Evolutionary conservation across 176 grass and related monocot genomes (phyloP).

Genomic region (Avena sativa): DNA sequence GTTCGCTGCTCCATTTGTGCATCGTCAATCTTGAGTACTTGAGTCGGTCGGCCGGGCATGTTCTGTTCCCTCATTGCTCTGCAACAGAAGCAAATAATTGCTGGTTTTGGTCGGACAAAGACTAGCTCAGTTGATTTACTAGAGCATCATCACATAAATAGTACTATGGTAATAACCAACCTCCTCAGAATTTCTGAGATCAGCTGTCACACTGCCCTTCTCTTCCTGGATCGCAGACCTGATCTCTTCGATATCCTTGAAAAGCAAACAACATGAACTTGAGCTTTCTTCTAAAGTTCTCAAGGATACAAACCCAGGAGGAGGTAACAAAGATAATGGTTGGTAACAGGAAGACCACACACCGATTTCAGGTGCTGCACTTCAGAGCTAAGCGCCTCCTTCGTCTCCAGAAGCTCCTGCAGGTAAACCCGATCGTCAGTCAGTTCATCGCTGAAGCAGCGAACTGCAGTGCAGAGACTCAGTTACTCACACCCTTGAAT

Average conservation of each 20-base stretch:
- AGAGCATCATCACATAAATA: background rate
- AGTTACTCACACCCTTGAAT: background rate
- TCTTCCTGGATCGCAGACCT: slow-evolving; percentile 47
- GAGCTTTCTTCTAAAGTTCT: background rate
- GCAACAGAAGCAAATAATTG: slow-evolving; percentile 26
- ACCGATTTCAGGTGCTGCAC: slow-evolving; percentile 67
- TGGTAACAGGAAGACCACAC: background rate
- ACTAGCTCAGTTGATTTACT: background rate
- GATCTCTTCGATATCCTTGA: slow-evolving; percentile 64
- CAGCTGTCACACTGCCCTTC: slow-evolving; percentile 36
- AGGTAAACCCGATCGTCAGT: background rate
- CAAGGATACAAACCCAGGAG: background rate
- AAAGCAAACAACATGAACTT: background rate
- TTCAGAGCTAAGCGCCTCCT: slow-evolving; percentile 56
- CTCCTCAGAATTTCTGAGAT: slow-evolving; percentile 19
- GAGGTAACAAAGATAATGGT: background rate
- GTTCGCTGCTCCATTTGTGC: slow-evolving; percentile 20
- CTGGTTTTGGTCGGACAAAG: background rate
- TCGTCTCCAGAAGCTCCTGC: slow-evolving; percentile 62
- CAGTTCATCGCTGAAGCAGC: background rate
- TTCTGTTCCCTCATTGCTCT: background rate
- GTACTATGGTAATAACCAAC: slow-evolving; percentile 11
- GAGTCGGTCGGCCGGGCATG: background rate
- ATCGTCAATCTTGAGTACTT: slow-evolving; percentile 1
- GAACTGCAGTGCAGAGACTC: background rate